Conservation (phyloP, 306 rosid species). For the Lablab purpureus region DNA sequence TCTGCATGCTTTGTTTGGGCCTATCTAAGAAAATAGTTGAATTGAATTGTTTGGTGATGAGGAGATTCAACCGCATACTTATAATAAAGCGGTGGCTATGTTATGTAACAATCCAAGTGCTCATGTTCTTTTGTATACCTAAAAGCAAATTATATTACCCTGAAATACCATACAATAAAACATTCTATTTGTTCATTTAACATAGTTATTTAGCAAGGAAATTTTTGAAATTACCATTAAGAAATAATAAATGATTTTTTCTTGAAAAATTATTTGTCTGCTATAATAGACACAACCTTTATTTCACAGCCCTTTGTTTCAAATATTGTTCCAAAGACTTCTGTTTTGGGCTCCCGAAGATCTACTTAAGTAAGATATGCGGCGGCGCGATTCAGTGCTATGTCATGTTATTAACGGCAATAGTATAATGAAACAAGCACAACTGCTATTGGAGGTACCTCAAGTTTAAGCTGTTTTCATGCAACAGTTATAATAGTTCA, state of each 20-base stretch:
- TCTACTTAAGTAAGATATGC: no score
- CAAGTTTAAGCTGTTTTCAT: neutral
- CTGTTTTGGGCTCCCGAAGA: neutral
- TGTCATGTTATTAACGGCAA: neutral
- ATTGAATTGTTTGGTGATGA: constrained; percentile 17
- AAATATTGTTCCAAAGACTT: neutral
- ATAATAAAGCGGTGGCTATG: neutral
- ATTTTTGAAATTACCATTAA: neutral
- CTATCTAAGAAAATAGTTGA: neutral
- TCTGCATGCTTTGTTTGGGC: neutral
- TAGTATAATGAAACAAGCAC: neutral
- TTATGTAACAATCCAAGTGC: neutral
- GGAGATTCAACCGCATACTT: neutral
- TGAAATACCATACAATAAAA: neutral
- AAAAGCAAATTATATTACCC: neutral
- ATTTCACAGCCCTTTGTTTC: neutral
- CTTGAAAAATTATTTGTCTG: neutral
- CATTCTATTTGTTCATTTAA: neutral
- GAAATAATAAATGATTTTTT: neutral
- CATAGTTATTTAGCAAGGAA: neutral
- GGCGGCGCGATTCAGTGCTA: neutral
- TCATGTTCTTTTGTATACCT: neutral
- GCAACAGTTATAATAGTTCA: neutral
- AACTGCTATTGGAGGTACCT: neutral
- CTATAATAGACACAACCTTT: neutral